phyloP scores from a whole-genome alignment of 2,329 filamentous ascomycete genomes.

The Verticillium nonalfalfae region DNA sequence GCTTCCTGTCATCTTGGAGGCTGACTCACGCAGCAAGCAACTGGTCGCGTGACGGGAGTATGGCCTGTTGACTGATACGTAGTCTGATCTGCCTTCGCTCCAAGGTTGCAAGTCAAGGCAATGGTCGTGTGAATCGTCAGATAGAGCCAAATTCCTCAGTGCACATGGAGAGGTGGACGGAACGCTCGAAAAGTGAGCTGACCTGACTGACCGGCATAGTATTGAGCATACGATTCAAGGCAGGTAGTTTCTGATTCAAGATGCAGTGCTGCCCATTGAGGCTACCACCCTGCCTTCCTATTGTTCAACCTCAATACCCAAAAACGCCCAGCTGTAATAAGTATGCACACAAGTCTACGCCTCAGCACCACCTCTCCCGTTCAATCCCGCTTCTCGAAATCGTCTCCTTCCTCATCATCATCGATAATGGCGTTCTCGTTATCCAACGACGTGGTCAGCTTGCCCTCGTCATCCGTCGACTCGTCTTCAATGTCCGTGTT shows the following conservation, averaged over 20 bases:
- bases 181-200: no score
- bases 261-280: background rate
- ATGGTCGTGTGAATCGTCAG: no score
- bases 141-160: no score
- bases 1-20: background rate
- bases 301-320: background rate
- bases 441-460: conserved; percentile 28
- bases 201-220: no score
- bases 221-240: background rate
- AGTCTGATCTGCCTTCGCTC: no score
- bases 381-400: conserved; percentile 12
- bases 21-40: background rate
- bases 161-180: no score
- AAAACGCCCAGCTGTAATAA: background rate
- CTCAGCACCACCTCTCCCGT: background rate
- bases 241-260: background rate
- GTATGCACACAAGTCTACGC: background rate
- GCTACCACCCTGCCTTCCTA: background rate
- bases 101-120: no score
- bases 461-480: conserved; percentile 17
- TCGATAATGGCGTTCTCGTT: conserved; percentile 18
- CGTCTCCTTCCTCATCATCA: conserved; percentile 13
- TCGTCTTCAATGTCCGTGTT: conserved; percentile 12
- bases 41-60: no score
- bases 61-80: no score